Conservation (phyloP, 2,329 filamentous ascomycete species). For the Lachnellula suecica region DNA sequence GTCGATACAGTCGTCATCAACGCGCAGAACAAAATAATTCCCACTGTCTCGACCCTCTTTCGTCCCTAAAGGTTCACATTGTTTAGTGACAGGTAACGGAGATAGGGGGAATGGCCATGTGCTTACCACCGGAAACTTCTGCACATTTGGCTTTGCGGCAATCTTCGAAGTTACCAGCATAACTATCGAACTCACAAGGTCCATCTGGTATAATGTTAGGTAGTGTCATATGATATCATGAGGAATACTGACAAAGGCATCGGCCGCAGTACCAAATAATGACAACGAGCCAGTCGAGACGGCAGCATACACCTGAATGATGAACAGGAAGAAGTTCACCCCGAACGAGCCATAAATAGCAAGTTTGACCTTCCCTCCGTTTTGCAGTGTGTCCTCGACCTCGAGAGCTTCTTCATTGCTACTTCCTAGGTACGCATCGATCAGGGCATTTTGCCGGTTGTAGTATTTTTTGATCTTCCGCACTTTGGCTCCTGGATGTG, state of each 20-base stretch:
- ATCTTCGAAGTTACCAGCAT: constrained; percentile 60
- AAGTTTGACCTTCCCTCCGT: constrained; percentile 51
- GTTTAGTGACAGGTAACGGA: constrained; percentile 8
- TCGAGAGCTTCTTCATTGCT: constrained; percentile 53
- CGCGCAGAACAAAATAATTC: constrained; percentile 65
- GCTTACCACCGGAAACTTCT: constrained; percentile 59
- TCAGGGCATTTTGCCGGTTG: constrained; percentile 46
- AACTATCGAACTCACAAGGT: constrained; percentile 62
- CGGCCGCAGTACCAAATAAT: constrained; percentile 64
- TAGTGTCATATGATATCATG: constrained; percentile 10
- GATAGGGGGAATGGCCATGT: neutral
- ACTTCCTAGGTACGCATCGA: constrained; percentile 53
- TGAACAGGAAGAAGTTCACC: constrained; percentile 53
- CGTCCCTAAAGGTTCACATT: constrained; percentile 42
- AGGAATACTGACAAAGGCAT: constrained; percentile 52
- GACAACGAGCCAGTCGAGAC: constrained; percentile 59
- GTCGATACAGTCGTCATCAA: constrained; percentile 67
- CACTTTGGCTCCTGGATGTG: constrained; percentile 46
- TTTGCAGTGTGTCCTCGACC: constrained; percentile 48
- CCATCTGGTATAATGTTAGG: constrained; percentile 44
- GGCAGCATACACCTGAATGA: constrained; percentile 59
- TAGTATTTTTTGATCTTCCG: constrained; percentile 47
- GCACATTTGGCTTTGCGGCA: constrained; percentile 58
- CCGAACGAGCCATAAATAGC: constrained; percentile 51
- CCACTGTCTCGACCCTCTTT: constrained; percentile 62